Conservation (phyloP, 2,329 filamentous ascomycete species). For the Xylaria sp. region DNA sequence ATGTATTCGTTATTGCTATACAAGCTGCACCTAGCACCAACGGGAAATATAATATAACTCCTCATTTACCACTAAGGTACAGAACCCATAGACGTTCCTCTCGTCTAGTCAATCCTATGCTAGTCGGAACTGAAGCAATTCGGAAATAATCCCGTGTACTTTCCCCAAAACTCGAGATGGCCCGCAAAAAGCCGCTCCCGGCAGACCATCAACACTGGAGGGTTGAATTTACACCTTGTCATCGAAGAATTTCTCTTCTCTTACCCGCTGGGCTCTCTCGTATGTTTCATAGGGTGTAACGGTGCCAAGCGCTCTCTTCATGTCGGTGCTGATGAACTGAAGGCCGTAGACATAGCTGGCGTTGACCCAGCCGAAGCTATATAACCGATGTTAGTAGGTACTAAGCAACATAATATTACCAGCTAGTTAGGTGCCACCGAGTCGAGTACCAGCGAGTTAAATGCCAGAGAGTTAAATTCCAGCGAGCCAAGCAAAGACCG, state of each 20-base stretch:
- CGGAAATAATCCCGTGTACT: conserved; percentile 3
- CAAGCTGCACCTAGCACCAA: background rate
- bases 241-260: conserved; percentile 61
- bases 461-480: no score
- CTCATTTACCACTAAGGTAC: background rate
- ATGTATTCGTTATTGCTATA: background rate
- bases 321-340: conserved; percentile 87
- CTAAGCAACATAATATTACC: no score
- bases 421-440: background rate
- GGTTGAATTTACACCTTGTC: conserved; percentile 39
- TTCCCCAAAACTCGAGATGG: background rate
- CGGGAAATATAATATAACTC: background rate
- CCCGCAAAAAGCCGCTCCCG: background rate
- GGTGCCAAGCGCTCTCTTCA: conserved; percentile 87
- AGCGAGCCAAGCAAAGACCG: background rate
- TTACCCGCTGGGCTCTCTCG: conserved; percentile 71
- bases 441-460: no score
- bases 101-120: conserved; percentile 19
- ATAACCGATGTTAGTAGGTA: conserved; percentile 28
- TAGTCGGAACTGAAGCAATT: background rate
- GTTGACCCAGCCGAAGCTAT: conserved; percentile 97
- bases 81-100: conserved; percentile 1
- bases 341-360: conserved; percentile 96
- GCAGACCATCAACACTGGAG: background rate
- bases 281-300: conserved; percentile 89